Percentiles rank a stretch among this genome's conserved stretches.
These are phyloP conservation scores for Globisporangium iwayamae DNA, from an alignment of 352 stramenopile species.

Conservation along the genomic window DNA sequence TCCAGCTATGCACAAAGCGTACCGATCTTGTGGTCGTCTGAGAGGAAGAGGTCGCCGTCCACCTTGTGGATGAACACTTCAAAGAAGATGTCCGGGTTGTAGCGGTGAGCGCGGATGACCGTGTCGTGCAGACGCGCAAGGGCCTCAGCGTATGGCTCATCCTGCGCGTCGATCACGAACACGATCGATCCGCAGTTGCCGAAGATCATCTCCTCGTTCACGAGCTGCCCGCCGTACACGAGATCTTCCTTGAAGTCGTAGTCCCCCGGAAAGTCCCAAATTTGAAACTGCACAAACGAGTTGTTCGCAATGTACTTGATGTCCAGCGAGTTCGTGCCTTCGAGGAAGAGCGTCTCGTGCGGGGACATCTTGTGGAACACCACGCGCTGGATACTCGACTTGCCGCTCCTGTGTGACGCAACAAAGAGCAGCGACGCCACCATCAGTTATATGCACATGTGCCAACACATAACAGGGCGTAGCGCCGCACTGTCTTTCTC, in stretches of 20 bases:
- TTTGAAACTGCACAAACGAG: conserved; percentile 97
- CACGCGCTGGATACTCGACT: conserved; percentile 92
- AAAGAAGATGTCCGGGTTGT: conserved; percentile 96
- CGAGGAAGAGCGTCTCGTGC: conserved; percentile 95
- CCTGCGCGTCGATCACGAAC: conserved; percentile 98
- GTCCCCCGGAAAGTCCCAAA: conserved; percentile 98
- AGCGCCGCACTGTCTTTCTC: not conserved
- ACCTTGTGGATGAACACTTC: conserved; percentile 99
- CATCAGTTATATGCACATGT: not conserved
- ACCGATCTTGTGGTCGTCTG: conserved; percentile 97
- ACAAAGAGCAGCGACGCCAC: not conserved
- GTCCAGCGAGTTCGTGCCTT: conserved; percentile 79
- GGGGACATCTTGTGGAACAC: conserved; percentile 99
- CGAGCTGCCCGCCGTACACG: conserved; percentile 82
- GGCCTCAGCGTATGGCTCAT: conserved; percentile 88
- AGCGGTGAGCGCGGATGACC: conserved; percentile 77
- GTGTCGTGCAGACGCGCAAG: conserved; percentile 87
- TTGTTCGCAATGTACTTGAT: conserved; percentile 98
- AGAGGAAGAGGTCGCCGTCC: conserved; percentile 98
- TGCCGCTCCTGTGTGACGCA: conserved; percentile 60
- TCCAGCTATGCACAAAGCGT: not conserved
- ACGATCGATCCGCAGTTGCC: conserved; percentile 91
- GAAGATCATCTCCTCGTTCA: conserved; percentile 93
- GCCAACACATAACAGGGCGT: not conserved
- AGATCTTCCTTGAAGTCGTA: conserved; percentile 90